phyloP scores from a whole-genome alignment of 2,329 filamentous ascomycete genomes.

The Cladophialophora exuberans region DNA sequence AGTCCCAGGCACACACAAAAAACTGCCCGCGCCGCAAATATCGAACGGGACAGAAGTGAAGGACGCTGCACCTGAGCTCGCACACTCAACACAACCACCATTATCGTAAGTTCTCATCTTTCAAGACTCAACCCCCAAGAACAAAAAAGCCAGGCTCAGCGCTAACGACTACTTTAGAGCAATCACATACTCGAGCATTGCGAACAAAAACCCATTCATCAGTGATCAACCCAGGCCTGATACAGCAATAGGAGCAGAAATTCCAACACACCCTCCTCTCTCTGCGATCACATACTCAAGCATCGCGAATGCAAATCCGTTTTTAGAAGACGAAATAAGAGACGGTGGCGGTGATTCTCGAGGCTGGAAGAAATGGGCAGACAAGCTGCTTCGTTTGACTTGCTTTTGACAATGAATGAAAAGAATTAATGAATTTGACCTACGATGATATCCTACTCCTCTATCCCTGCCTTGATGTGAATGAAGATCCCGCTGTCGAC shows the following conservation, averaged over 20 bases:
- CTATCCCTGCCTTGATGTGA: no score
- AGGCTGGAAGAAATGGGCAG: no score
- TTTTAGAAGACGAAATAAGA: no score
- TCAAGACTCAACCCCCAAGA: background rate
- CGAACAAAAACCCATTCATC: conserved; percentile 4
- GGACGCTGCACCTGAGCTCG: background rate
- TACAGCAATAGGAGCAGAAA: background rate
- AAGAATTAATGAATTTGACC: no score
- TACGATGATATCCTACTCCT: no score
- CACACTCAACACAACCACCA: conserved; percentile 6
- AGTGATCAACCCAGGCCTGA: background rate
- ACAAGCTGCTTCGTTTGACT: no score
- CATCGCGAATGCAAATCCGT: conserved; percentile 26
- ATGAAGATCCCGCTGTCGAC: no score
- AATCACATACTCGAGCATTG: conserved; percentile 12
- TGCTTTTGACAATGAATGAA: no score
- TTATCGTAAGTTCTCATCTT: conserved; percentile 7
- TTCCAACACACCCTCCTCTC: background rate
- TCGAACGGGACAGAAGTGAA: background rate
- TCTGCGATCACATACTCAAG: background rate
- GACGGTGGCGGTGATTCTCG: no score
- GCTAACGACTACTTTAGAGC: background rate
- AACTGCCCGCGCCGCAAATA: conserved; percentile 4
- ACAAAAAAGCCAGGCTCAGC: no score
- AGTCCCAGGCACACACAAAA: conserved; percentile 1